Conservation (phyloP, 306 rosid species). For the Cucumis hystrix region DNA sequence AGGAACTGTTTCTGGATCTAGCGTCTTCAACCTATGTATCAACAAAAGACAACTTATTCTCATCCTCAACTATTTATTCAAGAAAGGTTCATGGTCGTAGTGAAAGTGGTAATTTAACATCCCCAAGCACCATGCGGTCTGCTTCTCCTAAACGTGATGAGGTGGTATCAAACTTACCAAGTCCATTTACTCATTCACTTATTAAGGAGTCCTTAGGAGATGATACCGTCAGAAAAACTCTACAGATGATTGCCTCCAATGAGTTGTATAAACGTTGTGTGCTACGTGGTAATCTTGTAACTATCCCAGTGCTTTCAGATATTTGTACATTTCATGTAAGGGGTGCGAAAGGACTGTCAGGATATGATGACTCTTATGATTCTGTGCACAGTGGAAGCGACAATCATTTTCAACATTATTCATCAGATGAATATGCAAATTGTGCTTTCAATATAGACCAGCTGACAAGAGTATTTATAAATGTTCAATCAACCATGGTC, state of each 20-base stretch:
- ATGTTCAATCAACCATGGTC: constrained; percentile 31
- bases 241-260: constrained; percentile 34
- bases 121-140: constrained; percentile 36
- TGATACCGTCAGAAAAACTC: constrained; percentile 35
- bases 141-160: constrained; percentile 34
- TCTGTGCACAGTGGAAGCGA: constrained; percentile 15
- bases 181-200: constrained; percentile 22
- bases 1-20: constrained; percentile 52
- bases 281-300: constrained; percentile 59
- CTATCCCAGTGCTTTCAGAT: constrained; percentile 45
- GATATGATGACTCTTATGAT: constrained; percentile 14
- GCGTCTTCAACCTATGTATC: constrained; percentile 23
- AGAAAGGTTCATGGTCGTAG: constrained; percentile 16
- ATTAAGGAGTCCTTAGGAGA: constrained; percentile 39
- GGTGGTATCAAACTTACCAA: constrained; percentile 15
- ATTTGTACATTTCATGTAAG: constrained; percentile 37
- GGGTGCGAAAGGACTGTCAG: constrained; percentile 29
- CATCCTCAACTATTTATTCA: constrained; percentile 16
- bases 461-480: constrained; percentile 44
- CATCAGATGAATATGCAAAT: constrained; percentile 13
- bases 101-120: constrained; percentile 32
- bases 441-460: constrained; percentile 36
- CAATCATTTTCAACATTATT: constrained; percentile 21
- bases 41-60: constrained; percentile 11
- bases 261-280: constrained; percentile 49